Conservation (phyloP, 2,329 filamentous ascomycete species). For the Tolypocladium paradoxum region DNA sequence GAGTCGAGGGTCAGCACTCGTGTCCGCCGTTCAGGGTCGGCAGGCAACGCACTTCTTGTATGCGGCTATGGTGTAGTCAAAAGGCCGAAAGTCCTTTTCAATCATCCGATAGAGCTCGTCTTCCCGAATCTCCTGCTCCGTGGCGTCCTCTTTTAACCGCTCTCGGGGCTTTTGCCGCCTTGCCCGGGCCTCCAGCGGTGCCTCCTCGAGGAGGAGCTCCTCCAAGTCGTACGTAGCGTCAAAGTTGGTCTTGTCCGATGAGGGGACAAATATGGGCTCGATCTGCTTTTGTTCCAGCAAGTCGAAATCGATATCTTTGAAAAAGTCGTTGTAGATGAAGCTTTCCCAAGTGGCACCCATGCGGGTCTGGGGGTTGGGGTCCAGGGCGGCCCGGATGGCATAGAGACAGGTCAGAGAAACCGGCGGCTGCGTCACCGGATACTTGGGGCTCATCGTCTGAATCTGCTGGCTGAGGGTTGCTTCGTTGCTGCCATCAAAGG, state of each 20-base stretch:
- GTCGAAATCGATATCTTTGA: constrained; percentile 73
- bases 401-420: constrained; percentile 83
- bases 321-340: constrained; percentile 84
- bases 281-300: constrained; percentile 78
- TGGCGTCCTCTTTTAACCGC: constrained; percentile 85
- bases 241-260: constrained; percentile 97
- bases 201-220: constrained; percentile 86
- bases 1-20: constrained; percentile 8
- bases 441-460: constrained; percentile 70
- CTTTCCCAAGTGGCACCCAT: constrained; percentile 81
- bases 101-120: constrained; percentile 93
- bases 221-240: constrained; percentile 97
- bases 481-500: constrained; percentile 85
- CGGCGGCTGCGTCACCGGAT: constrained; percentile 83
- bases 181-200: constrained; percentile 83
- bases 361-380: constrained; percentile 67
- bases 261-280: constrained; percentile 83
- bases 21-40: background rate
- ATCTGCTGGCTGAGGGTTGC: constrained; percentile 71
- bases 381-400: constrained; percentile 74
- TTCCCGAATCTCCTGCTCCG: constrained; percentile 86
- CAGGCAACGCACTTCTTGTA: constrained; percentile 56
- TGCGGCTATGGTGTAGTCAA: constrained; percentile 81
- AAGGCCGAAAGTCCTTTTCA: constrained; percentile 85
- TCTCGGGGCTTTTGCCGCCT: constrained; percentile 89